Evolutionary conservation across 2,329 filamentous ascomycete species (phyloP).

Genomic region (Bipolaris gigantea): DNA sequence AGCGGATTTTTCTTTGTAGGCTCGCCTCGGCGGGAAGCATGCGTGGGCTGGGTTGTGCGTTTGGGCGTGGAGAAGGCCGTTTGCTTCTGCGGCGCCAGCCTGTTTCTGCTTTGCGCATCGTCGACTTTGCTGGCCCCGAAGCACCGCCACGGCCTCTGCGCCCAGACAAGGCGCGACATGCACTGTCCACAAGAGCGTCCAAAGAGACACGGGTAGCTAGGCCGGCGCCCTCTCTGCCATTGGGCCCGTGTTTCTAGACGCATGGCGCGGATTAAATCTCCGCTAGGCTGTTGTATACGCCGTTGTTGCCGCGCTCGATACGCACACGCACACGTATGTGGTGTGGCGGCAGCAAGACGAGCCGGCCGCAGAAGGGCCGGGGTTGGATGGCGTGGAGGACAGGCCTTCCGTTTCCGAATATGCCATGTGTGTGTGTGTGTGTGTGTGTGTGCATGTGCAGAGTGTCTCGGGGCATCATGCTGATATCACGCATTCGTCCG

Average conservation of each 20-base stretch:
- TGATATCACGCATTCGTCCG: slow-evolving; percentile 4
- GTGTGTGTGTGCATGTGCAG: no score
- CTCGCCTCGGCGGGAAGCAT: no score
- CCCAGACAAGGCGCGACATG: neutral
- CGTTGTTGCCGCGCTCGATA: neutral
- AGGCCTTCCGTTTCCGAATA: no score
- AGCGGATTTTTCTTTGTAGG: neutral
- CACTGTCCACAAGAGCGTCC: slow-evolving; percentile 1
- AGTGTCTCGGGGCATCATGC: neutral
- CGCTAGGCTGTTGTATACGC: neutral
- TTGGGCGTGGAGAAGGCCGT: no score
- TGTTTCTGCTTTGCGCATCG: slow-evolving; percentile 2
- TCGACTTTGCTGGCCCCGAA: neutral
- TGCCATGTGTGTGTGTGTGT: no score
- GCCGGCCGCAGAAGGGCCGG: neutral
- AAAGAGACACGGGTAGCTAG: slow-evolving; percentile 4
- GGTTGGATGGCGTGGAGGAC: neutral
- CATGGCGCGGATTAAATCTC: slow-evolving; percentile 2
- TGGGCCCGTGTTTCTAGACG: slow-evolving; percentile 19
- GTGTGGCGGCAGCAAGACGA: neutral
- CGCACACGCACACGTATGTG: neutral
- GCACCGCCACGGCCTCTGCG: neutral
- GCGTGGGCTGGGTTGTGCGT: no score
- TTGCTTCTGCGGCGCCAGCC: neutral
- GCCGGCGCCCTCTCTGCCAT: slow-evolving; percentile 1